Conservation (phyloP, 208 protist genomes). For the Angomonas deanei region DNA sequence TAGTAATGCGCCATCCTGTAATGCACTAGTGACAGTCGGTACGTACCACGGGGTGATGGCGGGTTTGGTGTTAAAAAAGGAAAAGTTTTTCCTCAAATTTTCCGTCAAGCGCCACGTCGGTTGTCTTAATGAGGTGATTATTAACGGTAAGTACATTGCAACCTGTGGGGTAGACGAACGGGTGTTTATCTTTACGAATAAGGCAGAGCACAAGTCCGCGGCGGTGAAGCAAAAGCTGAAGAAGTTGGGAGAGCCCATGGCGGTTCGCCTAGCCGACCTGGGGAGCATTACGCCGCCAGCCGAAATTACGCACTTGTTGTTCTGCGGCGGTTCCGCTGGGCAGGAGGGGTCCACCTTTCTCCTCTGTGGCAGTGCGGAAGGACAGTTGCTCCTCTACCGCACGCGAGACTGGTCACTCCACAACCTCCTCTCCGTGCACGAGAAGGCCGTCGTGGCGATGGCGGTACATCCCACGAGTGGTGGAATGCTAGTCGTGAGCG, state of each 20-base stretch:
- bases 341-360: constrained; percentile 31
- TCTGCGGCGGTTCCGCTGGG: constrained; percentile 13
- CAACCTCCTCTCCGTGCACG: constrained; percentile 44
- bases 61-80: constrained; percentile 39
- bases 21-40: constrained; percentile 57
- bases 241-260: constrained; percentile 28
- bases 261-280: constrained; percentile 52
- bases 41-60: constrained; percentile 77
- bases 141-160: constrained; percentile 45
- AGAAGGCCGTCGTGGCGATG: constrained; percentile 30
- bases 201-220: constrained; percentile 30
- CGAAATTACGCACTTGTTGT: constrained; percentile 37
- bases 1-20: not conserved
- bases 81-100: constrained; percentile 66
- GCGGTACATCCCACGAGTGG: constrained; percentile 50
- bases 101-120: constrained; percentile 70
- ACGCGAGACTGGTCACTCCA: constrained; percentile 53
- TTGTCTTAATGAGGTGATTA: constrained; percentile 32
- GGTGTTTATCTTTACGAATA: constrained; percentile 74
- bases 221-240: constrained; percentile 18
- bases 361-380: constrained; percentile 54
- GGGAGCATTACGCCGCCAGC: constrained; percentile 52
- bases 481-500: constrained; percentile 43
- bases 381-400: constrained; percentile 57
- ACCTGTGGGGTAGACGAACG: constrained; percentile 70